Conservation (phyloP, 371 early-diverging fungal genomes). For the Mortierella sp. region DNA sequence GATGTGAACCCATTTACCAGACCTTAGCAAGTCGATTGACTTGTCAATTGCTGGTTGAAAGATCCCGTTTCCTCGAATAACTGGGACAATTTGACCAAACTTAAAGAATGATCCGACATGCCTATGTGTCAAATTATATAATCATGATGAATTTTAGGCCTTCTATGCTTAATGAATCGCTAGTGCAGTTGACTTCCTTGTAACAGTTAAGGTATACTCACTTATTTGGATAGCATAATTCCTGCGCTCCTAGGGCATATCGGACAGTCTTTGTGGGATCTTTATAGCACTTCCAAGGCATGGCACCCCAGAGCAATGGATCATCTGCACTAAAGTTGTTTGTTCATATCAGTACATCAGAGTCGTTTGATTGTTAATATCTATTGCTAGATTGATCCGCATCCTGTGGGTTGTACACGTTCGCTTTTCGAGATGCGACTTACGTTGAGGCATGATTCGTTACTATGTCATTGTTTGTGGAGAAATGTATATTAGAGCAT, state of each 20-base stretch:
- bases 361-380: neutral
- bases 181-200: neutral
- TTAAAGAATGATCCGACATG: conserved; percentile 77
- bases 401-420: conserved; percentile 6
- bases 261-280: conserved; percentile 69
- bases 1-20: conserved; percentile 83
- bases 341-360: neutral
- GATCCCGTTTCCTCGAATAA: conserved; percentile 86
- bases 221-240: conserved; percentile 84
- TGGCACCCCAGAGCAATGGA: conserved; percentile 84
- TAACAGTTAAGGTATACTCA: conserved; percentile 41
- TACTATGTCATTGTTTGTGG: conserved; percentile 13
- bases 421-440: neutral
- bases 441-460: conserved; percentile 52
- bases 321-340: conserved; percentile 75
- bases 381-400: too few relatives aligned
- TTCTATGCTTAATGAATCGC: neutral
- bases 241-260: conserved; percentile 90
- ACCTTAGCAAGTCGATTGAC: conserved; percentile 71
- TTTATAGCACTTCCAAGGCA: conserved; percentile 66
- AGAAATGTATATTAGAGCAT: too few relatives aligned
- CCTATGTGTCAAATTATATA: conserved; percentile 47
- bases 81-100: conserved; percentile 85
- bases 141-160: neutral
- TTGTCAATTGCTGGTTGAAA: conserved; percentile 88